Base-by-base conservation (phyloP, 768 basidiomycete genomes). In the Mycena latifolia region DNA sequence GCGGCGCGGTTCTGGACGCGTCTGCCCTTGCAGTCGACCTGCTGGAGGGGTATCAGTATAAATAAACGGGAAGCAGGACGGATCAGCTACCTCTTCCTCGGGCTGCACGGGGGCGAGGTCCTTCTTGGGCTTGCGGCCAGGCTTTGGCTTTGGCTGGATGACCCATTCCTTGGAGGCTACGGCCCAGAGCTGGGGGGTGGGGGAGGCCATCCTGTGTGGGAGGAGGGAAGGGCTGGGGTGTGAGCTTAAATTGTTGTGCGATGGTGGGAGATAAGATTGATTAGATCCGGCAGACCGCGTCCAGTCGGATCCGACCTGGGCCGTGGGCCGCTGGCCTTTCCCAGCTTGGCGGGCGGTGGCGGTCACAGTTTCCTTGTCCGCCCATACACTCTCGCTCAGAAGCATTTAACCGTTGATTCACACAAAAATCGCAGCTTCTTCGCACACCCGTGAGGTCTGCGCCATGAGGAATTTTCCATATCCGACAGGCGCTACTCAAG, bases 81-180 rank as follows among this genome's bases (percentile, higher is more conserved):
- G 7, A 68, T 50, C 17, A 61, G 45, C 43, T 41, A 55, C 92
- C 75, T 88, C 87, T n/a, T 73, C 74, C 55, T 80, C 80, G 12
- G 84, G 84, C 29, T 83, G 57, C 29, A 78, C 65, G 33, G 80
- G 68, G 14, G 74, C 70, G 22, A 77, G 28, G 66, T 92, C 92
- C 71, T 88, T 92, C 86, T 94, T 95, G 20, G 93, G 93, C 80
- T 95, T 95, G 50, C 94, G 84, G 20, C 94, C 94, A 37, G 94
- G 94, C 75, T 93, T 95, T 11, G 93, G 91, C 72, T 92, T 93
- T 10, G 94, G 90, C 25, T 90, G 90, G 70, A 95, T 92, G 66
- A 93, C 85, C 94, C 94, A 95, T 77, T 94, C 92, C 77, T 90
- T 94, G n/a, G 92, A 93, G 29, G 93, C 93, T 93, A 75, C 56